Conservation (phyloP, 1,139 yeast species). For the Magnusiomyces suaveolens region DNA sequence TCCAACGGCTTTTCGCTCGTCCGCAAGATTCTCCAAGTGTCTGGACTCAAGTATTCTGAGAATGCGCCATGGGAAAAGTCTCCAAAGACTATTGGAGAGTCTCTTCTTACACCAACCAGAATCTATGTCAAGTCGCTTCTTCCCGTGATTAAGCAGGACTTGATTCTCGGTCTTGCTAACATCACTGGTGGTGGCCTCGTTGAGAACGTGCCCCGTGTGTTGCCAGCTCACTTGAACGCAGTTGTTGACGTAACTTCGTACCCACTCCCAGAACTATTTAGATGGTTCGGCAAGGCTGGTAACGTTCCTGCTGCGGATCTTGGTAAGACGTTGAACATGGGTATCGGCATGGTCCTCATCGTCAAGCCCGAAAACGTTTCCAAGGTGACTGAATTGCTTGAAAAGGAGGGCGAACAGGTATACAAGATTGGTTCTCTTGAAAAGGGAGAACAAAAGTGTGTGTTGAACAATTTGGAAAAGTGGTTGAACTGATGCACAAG, state of each 20-base stretch:
- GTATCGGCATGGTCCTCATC: slow-evolving; percentile 93
- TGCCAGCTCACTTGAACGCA: slow-evolving; percentile 75
- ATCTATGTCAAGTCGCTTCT: slow-evolving; percentile 88
- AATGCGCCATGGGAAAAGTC: slow-evolving; percentile 78
- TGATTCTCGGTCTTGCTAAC: slow-evolving; percentile 83
- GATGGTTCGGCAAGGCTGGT: slow-evolving; percentile 90
- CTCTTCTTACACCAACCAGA: slow-evolving; percentile 78
- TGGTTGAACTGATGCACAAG: slow-evolving; percentile 30
- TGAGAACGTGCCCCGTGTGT: slow-evolving; percentile 91
- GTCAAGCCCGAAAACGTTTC: slow-evolving; percentile 55
- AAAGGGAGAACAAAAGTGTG: slow-evolving; percentile 52
- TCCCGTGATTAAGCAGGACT: slow-evolving; percentile 57
- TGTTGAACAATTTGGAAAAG: slow-evolving; percentile 52
- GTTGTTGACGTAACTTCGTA: slow-evolving; percentile 67
- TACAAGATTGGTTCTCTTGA: slow-evolving; percentile 69
- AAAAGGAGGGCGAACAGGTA: slow-evolving; percentile 64
- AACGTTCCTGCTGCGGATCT: slow-evolving; percentile 78
- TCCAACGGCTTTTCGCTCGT: slow-evolving; percentile 95
- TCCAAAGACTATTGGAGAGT: slow-evolving; percentile 63
- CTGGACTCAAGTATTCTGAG: slow-evolving; percentile 57
- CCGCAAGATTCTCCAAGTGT: slow-evolving; percentile 81
- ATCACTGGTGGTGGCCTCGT: slow-evolving; percentile 98
- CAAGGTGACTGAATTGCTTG: slow-evolving; percentile 45
- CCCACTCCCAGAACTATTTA: slow-evolving; percentile 81
- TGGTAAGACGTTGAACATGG: slow-evolving; percentile 86